Evolutionary conservation across 345 rosid species (phyloP).

Genomic region (Schrenkiella parvula): DNA sequence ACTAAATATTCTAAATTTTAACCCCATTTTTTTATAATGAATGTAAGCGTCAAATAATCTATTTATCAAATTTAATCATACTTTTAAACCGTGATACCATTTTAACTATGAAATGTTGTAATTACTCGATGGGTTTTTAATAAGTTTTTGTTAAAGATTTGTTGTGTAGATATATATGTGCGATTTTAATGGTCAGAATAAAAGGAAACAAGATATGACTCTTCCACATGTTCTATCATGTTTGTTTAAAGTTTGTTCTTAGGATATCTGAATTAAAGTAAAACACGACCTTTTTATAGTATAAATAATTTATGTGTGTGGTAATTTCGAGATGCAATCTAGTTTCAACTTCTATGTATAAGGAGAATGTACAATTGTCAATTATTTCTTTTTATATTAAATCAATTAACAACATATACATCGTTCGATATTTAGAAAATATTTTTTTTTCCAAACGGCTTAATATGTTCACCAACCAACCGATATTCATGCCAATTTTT

Average conservation of each 20-base stretch:
- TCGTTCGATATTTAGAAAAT: not conserved
- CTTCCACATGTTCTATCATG: not conserved
- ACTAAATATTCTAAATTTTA: no score
- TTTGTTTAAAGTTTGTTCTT: not conserved
- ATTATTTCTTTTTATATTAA: not conserved
- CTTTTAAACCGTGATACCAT: no score
- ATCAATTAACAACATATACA: not conserved
- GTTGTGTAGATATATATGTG: not conserved
- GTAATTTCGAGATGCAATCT: not conserved
- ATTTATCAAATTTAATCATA: no score
- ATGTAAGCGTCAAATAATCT: no score
- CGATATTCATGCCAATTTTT: not conserved
- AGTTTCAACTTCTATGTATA: not conserved
- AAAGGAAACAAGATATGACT: not conserved
- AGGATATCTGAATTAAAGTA: not conserved
- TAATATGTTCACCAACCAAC: not conserved
- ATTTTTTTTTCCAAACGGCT: not conserved
- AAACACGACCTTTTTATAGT: not conserved
- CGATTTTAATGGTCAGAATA: not conserved
- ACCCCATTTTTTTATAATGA: no score
- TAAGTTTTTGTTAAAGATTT: not conserved
- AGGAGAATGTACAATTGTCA: not conserved
- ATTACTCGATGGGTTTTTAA: no score
- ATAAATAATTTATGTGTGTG: not conserved
- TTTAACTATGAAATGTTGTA: no score